A percentile compares a stretch with the other conserved stretches of the same genome.
Evolutionary conservation across 768 basidiomycete species (phyloP).

Genomic region (Leucocoprinus sp.): DNA sequence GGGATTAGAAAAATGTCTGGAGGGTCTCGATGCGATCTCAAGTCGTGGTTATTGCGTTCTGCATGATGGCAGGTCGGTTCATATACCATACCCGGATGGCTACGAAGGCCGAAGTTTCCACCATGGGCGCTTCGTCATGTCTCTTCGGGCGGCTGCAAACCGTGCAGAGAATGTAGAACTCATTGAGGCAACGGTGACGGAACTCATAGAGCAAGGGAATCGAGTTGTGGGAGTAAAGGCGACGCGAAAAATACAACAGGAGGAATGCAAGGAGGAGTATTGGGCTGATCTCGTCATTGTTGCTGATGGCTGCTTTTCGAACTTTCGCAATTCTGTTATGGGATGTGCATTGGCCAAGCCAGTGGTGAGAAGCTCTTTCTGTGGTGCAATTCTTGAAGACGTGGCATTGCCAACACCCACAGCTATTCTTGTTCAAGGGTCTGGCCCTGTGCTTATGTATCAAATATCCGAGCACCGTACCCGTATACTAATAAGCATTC

Average conservation of each 20-base stretch:
- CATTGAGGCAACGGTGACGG: constrained; percentile 78
- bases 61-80: constrained; percentile 57
- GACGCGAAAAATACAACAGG: constrained; percentile 30
- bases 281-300: constrained; percentile 77
- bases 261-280: constrained; percentile 33
- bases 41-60: constrained; percentile 84
- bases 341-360: constrained; percentile 41
- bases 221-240: constrained; percentile 63
- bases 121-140: constrained; percentile 85
- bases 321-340: constrained; percentile 73
- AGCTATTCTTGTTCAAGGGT: constrained; percentile 69
- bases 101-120: constrained; percentile 84
- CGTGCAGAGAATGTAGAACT: constrained; percentile 62
- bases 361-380: constrained; percentile 66
- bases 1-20: constrained; percentile 68
- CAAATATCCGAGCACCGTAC: constrained; percentile 87
- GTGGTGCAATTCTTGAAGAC: constrained; percentile 79
- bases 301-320: constrained; percentile 94
- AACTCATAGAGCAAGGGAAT: constrained; percentile 52
- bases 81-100: constrained; percentile 78
- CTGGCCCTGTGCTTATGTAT: constrained; percentile 88
- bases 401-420: constrained; percentile 68
- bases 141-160: constrained; percentile 59
- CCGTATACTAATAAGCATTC: constrained; percentile 88
- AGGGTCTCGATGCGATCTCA: constrained; percentile 82